Evolutionary conservation across 208 protist species (phyloP).

Genomic region (Trypanosoma conorhini): DNA sequence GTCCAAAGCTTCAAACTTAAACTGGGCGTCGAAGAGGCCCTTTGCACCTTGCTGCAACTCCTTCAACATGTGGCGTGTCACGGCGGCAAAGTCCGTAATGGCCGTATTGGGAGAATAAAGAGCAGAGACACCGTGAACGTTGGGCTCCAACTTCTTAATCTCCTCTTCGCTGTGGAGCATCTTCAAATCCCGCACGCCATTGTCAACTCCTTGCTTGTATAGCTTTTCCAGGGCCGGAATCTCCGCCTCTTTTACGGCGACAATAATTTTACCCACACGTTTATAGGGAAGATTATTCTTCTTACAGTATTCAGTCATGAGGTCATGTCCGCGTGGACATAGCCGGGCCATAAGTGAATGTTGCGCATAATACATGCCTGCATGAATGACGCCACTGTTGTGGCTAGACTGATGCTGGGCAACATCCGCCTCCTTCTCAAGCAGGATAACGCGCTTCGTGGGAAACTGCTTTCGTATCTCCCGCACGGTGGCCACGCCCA

Average conservation of each 20-base stretch:
- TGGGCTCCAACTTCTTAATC: constrained; percentile 75
- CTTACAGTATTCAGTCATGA: constrained; percentile 88
- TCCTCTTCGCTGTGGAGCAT: constrained; percentile 65
- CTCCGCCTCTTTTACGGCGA: constrained; percentile 65
- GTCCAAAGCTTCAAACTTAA: constrained; percentile 72
- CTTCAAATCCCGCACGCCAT: constrained; percentile 79
- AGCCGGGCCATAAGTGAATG: constrained; percentile 75
- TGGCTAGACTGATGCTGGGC: constrained; percentile 90
- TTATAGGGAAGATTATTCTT: constrained; percentile 83
- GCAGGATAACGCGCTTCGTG: constrained; percentile 68
- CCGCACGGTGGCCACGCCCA: constrained; percentile 77
- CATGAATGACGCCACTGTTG: constrained; percentile 93
- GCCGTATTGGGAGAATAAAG: constrained; percentile 88
- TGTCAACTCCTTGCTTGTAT: constrained; percentile 75
- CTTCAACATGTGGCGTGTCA: constrained; percentile 67
- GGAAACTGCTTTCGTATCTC: constrained; percentile 70
- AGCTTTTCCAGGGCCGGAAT: constrained; percentile 58
- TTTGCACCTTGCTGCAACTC: constrained; percentile 44
- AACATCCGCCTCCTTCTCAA: constrained; percentile 89
- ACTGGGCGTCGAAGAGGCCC: constrained; percentile 55
- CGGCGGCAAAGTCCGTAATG: constrained; percentile 82
- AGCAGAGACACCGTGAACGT: constrained; percentile 63
- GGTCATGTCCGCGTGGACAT: constrained; percentile 81
- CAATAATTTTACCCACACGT: constrained; percentile 90
- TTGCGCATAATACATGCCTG: constrained; percentile 91